A percentile compares a stretch with the other conserved stretches of the same genome.
Evolutionary conservation across 768 basidiomycete genomes (phyloP).

Genomic region (Hygrophorus pudorinus): DNA sequence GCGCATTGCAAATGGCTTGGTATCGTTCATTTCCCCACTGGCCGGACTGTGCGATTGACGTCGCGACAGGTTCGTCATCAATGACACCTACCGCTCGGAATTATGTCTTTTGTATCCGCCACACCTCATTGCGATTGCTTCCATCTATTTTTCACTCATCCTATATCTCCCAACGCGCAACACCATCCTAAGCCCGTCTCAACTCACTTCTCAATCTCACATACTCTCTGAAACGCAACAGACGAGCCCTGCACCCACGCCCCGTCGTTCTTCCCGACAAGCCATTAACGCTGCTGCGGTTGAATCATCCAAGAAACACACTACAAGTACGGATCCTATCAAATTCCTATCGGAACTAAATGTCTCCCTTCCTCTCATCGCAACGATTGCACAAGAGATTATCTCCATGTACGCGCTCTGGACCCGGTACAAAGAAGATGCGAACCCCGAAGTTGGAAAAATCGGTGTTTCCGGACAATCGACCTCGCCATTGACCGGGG

Average conservation of each 20-base stretch:
- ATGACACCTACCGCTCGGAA: slow-evolving; percentile 91
- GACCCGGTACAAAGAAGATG: slow-evolving; percentile 71
- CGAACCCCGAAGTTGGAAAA: slow-evolving; percentile 13
- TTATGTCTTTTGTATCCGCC: slow-evolving; percentile 93
- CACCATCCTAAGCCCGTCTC: slow-evolving; percentile 27
- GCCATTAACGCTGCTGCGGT: slow-evolving; percentile 20
- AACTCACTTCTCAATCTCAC: slow-evolving; percentile 13
- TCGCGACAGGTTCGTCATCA: slow-evolving; percentile 77
- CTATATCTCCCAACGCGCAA: slow-evolving; percentile 53
- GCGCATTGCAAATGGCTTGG: slow-evolving; percentile 88
- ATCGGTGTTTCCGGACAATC: neutral
- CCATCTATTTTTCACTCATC: slow-evolving; percentile 81
- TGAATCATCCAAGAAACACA: slow-evolving; percentile 27
- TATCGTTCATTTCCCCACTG: slow-evolving; percentile 15
- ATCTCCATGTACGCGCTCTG: slow-evolving; percentile 83
- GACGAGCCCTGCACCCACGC: slow-evolving; percentile 22
- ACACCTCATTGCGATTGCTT: slow-evolving; percentile 86
- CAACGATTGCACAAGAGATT: slow-evolving; percentile 86
- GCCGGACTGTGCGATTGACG: neutral
- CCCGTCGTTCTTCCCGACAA: slow-evolving; percentile 48
- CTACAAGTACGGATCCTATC: slow-evolving; percentile 49
- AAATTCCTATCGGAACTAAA: slow-evolving; percentile 80
- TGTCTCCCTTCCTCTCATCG: slow-evolving; percentile 71
- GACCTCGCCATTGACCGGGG: slow-evolving; percentile 1
- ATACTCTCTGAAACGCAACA: slow-evolving; percentile 7